A percentile compares a stretch with the other conserved stretches of the same genome.
phyloP scores from a whole-genome alignment of 129 eudicot species.

The Pulicaria dysenterica region DNA sequence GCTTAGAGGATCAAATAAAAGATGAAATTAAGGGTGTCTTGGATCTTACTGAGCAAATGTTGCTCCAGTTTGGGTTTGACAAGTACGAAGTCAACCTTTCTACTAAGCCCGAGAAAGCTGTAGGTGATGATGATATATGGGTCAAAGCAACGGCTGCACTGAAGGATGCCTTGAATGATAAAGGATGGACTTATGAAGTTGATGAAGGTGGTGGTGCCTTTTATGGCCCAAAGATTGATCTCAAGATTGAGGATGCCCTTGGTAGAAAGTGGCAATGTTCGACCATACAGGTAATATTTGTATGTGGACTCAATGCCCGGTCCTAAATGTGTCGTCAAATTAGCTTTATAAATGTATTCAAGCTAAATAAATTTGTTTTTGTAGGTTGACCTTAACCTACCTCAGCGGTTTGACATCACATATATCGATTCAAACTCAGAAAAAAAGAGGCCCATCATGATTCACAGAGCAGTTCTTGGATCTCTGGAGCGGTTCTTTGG shows the following conservation, averaged over 20 bases:
- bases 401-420: conserved; percentile 87
- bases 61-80: conserved; percentile 87
- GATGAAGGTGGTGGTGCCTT: conserved; percentile 99
- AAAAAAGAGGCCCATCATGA: conserved; percentile 91
- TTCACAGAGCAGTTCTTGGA: conserved; percentile 97
- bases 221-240: conserved; percentile 98
- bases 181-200: conserved; percentile 87
- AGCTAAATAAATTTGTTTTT: background rate
- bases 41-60: conserved; percentile 92
- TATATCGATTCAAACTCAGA: conserved; percentile 81
- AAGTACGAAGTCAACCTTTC: conserved; percentile 96
- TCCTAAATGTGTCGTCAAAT: too few species aligned
- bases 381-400: conserved; percentile 96
- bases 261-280: conserved; percentile 99
- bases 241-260: conserved; percentile 95
- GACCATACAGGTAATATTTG: conserved; percentile 69
- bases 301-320: background rate
- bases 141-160: conserved; percentile 87
- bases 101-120: conserved; percentile 90
- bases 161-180: conserved; percentile 87
- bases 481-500: conserved; percentile 96
- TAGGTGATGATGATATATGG: conserved; percentile 95
- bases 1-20: conserved; percentile 91
- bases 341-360: too few species aligned
- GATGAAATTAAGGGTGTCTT: conserved; percentile 97